Base-by-base conservation (phyloP, 208 protist genomes). In the Leishmania tropica region DNA sequence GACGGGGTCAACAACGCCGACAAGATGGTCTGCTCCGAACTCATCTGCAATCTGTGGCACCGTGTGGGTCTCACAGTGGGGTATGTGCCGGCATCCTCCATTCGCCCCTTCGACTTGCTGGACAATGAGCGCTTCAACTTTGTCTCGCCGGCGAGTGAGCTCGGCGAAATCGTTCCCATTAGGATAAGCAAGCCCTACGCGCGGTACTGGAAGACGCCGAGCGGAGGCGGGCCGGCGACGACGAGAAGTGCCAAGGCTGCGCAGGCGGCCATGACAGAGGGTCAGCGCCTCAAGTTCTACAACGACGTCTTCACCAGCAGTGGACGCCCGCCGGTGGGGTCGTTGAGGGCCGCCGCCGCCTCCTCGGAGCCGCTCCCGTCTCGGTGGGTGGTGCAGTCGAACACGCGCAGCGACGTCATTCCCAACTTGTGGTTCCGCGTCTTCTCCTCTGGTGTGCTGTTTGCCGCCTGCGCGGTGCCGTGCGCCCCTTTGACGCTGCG, bases 91-190 rank as follows among this genome's bases (percentile, higher is more conserved):
- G 89, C 92, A 24, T 96, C 94, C 47, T 93, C 93, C 31, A 89
- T 92, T 74, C 86, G 92, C 10, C 91, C 94, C 10, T 96, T 97
- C 79, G 94, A 97, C 78, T 88, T 96, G 47, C 81, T 97, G 0
- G 88, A 95, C 62, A 83, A 93, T 81, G 78, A 79, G 28, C 88
- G 94, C 31, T 90, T 97, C 74, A 96, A 95, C 86, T 97, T 96
- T 74, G 48, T 87, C 19, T 74, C 65, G 8, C 48, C 71, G 3
- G 8, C 42, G 21, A 84, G 62, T 24, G 84, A 79, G 51, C 82
- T 95, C 37, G 87, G 90, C 6, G 78, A 86, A 11, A 37, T 94
- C 28, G 35, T 83, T 17, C 80, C 84, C 42, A 76, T 96, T 37
- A 93, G 88, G 67, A 72, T 81, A 19, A 88, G 78, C 62, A 17